These are phyloP conservation scores for Tuber calosporum DNA, from an alignment of 495 filamentous ascomycete species.

Conservation along the genomic window DNA sequence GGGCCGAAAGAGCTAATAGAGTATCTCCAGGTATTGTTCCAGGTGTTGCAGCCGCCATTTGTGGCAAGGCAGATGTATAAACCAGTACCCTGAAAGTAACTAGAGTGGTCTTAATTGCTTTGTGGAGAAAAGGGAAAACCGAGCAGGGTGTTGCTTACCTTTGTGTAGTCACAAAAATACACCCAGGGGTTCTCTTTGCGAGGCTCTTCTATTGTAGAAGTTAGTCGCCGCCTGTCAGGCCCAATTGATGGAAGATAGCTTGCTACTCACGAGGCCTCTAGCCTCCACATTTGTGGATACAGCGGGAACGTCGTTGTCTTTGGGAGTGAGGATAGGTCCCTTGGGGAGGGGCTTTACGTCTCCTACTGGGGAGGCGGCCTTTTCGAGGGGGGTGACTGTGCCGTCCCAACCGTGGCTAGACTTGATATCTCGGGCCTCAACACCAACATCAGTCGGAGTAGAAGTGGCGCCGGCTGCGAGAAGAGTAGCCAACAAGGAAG, in stretches of 20 bases:
- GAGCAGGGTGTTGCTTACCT: neutral
- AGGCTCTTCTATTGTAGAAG: too few relatives aligned
- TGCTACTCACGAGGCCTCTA: neutral
- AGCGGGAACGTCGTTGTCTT: neutral
- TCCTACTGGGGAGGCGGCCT: neutral
- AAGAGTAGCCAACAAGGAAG: neutral
- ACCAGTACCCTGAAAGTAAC: neutral
- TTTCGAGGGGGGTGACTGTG: neutral
- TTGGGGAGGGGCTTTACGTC: neutral
- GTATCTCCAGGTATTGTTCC: neutral
- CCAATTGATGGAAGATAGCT: neutral
- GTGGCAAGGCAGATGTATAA: neutral
- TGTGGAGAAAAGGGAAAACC: neutral
- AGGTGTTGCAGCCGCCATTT: neutral
- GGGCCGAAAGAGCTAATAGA: neutral
- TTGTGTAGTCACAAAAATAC: neutral
- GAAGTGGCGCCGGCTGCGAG: neutral
- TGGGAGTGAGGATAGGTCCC: neutral
- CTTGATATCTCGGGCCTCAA: neutral
- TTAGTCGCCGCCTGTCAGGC: too few relatives aligned
- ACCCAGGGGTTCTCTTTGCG: too few relatives aligned
- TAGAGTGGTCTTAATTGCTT: neutral
- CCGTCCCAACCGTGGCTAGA: neutral
- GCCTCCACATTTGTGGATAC: neutral
- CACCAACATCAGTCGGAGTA: neutral